These are phyloP conservation scores for Aureoboletus auriporus DNA, from an alignment of 768 basidiomycete genomes.

Conservation along the genomic window DNA sequence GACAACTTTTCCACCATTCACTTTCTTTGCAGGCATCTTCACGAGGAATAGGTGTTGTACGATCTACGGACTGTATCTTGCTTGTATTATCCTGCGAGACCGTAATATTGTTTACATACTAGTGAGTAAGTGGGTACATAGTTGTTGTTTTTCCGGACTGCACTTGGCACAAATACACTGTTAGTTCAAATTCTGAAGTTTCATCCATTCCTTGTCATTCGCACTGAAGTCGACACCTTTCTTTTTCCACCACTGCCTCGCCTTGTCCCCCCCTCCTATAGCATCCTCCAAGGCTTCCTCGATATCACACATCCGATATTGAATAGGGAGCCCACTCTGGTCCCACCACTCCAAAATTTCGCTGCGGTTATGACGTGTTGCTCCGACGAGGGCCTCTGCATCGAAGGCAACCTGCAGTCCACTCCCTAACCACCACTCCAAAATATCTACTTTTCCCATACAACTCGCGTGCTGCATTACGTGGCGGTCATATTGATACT, in stretches of 20 bases:
- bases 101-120: too few relatives aligned
- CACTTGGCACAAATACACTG: neutral
- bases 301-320: constrained; percentile 88
- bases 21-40: constrained; percentile 25
- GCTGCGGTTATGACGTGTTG: constrained; percentile 76
- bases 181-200: constrained; percentile 71
- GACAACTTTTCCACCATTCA: neutral
- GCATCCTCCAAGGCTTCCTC: constrained; percentile 90
- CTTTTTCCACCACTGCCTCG: constrained; percentile 74
- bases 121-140: neutral
- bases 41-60: constrained; percentile 21
- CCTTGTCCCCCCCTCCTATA: constrained; percentile 72
- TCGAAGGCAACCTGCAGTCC: constrained; percentile 78
- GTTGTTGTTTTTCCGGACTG: neutral
- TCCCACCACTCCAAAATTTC: constrained; percentile 91
- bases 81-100: too few relatives aligned
- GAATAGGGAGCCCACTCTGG: constrained; percentile 69
- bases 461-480: constrained; percentile 77
- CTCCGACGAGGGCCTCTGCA: constrained; percentile 72
- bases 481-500: constrained; percentile 73
- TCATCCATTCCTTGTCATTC: constrained; percentile 86
- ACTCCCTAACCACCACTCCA: constrained; percentile 82
- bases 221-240: constrained; percentile 84
- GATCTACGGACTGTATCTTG: neutral
- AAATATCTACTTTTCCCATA: constrained; percentile 72